A percentile compares a stretch with the other conserved stretches of the same genome.
phyloP scores from a whole-genome alignment of 108 stramenopile genomes.

The Pseudonitzschia multiseries region DNA sequence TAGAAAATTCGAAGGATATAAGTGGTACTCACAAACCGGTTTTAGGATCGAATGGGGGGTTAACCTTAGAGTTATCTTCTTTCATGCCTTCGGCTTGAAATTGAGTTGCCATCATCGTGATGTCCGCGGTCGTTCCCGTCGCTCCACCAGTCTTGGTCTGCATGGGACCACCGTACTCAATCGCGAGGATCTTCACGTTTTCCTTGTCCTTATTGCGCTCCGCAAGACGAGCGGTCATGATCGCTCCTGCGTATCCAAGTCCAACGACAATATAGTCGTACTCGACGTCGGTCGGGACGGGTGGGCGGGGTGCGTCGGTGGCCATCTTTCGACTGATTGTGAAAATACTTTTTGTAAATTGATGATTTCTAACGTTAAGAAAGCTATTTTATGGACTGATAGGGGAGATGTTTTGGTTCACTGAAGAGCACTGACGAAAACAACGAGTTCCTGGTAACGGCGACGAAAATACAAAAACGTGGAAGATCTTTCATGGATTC shows the following conservation, averaged over 20 bases:
- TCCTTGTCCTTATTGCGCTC: not conserved
- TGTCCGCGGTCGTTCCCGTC: not conserved
- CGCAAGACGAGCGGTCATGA: not conserved
- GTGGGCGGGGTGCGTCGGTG: no score
- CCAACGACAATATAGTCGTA: conserved; percentile 1
- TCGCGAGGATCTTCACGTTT: conserved; percentile 1
- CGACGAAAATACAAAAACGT: no score
- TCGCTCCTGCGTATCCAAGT: not conserved
- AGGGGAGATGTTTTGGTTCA: no score
- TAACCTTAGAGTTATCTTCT: no score
- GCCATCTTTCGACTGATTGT: not conserved
- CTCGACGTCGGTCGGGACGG: not conserved
- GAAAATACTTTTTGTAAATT: not conserved
- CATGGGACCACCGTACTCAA: conserved; percentile 1
- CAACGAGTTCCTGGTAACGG: no score
- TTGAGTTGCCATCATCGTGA: not conserved
- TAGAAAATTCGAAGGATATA: no score
- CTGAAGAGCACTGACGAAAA: no score
- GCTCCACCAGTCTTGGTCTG: not conserved
- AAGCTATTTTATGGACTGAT: no score
- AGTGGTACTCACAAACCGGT: not conserved
- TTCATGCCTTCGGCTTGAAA: not conserved
- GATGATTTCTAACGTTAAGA: no score
- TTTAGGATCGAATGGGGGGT: not conserved
- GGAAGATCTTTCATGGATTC: no score